Evolutionary conservation across 1,284 basidiomycete species (phyloP).

Genomic region (Psilocybe mexicana): DNA sequence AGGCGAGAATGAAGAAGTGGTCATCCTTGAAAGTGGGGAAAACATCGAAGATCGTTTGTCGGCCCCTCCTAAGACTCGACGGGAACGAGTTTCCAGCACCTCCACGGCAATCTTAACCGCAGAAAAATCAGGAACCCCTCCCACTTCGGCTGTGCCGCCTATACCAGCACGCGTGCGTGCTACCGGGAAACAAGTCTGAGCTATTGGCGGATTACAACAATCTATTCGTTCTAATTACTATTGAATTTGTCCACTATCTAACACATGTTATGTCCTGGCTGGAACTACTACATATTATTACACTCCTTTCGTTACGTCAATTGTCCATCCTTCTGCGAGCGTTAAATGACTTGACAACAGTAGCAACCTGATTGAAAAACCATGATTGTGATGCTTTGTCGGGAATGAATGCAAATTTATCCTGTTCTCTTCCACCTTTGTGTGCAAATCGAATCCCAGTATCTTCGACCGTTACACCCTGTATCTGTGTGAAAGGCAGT

Average conservation of each 20-base stretch:
- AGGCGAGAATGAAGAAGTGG: slow-evolving; percentile 20
- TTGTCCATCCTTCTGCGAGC: slow-evolving; percentile 69
- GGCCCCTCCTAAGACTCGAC: slow-evolving; percentile 28
- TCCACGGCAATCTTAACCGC: slow-evolving; percentile 38
- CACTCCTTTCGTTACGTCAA: slow-evolving; percentile 19
- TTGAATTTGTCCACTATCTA: slow-evolving; percentile 7
- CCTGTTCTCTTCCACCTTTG: slow-evolving; percentile 69
- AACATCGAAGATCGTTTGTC: slow-evolving; percentile 26
- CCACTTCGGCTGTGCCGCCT: slow-evolving; percentile 5
- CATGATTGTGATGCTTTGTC: slow-evolving; percentile 73
- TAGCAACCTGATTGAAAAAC: slow-evolving; percentile 76
- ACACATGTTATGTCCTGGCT: not conserved
- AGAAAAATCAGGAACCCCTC: slow-evolving; percentile 23
- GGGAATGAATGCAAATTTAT: slow-evolving; percentile 75
- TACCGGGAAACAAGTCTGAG: slow-evolving; percentile 20
- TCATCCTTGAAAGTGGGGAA: slow-evolving; percentile 13
- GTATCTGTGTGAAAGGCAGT: slow-evolving; percentile 83
- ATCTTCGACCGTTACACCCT: slow-evolving; percentile 87
- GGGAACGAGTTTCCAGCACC: slow-evolving; percentile 48
- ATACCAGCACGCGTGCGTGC: slow-evolving; percentile 29
- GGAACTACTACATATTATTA: not conserved
- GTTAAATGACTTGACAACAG: slow-evolving; percentile 76
- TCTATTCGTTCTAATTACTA: slow-evolving; percentile 16
- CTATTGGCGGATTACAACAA: slow-evolving; percentile 13
- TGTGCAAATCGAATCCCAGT: slow-evolving; percentile 87